These are phyloP conservation scores for Nepenthes mirabilis DNA, from an alignment of 148 eudicot genomes.

Conservation along the genomic window DNA sequence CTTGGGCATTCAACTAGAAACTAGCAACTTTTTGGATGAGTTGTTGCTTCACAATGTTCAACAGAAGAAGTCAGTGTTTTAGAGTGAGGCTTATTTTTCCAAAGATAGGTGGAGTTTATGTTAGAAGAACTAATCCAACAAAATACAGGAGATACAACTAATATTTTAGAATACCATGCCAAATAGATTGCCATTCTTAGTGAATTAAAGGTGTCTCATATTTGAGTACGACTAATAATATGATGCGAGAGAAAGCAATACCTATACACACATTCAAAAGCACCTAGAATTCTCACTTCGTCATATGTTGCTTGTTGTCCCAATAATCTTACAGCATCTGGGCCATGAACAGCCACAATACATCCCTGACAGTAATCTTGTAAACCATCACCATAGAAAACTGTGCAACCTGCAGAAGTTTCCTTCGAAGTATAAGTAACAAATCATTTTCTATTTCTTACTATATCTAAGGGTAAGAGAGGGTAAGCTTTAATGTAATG, in stretches of 20 bases:
- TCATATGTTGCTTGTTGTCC: constrained; percentile 70
- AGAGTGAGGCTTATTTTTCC: too few relatives aligned
- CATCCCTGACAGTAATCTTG: constrained; percentile 53
- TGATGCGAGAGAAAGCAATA: constrained; percentile 8
- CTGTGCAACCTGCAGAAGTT: constrained; percentile 43
- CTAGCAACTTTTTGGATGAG: too few relatives aligned
- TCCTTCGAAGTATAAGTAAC: too few relatives aligned
- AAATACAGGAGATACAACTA: neutral
- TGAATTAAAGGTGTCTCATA: neutral
- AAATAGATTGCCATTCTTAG: neutral
- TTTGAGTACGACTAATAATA: neutral
- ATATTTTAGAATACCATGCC: neutral
- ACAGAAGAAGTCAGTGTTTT: too few relatives aligned
- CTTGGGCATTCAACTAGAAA: too few relatives aligned
- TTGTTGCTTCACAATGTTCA: too few relatives aligned
- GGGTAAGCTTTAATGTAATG: too few relatives aligned
- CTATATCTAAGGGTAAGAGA: too few relatives aligned
- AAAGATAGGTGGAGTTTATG: too few relatives aligned
- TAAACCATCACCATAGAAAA: constrained; percentile 49
- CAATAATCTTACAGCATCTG: constrained; percentile 64
- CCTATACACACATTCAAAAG: constrained; percentile 89
- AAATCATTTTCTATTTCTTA: too few relatives aligned
- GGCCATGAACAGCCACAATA: constrained; percentile 78
- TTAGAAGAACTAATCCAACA: too few relatives aligned
- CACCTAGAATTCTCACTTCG: constrained; percentile 75